Percentiles rank a stretch among this genome's conserved stretches.
Evolutionary conservation across 805 yeast species (phyloP).

Genomic region (Sugiyamaella chiloensis): DNA sequence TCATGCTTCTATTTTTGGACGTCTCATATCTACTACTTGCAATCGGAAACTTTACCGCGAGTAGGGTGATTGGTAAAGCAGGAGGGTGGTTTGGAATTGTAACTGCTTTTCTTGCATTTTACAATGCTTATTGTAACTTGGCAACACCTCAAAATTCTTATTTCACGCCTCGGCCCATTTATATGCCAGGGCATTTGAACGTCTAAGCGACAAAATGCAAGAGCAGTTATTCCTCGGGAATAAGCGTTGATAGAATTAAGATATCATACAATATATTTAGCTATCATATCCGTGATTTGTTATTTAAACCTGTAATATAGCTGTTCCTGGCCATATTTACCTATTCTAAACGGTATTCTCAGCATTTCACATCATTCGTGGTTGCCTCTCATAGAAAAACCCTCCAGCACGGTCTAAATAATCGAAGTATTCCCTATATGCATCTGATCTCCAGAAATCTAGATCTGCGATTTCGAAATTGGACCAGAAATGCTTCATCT

Average conservation of each 20-base stretch:
- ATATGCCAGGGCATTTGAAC: constrained; percentile 49
- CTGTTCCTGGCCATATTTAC: too few species aligned
- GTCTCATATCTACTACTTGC: constrained; percentile 56
- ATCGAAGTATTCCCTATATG: constrained; percentile 52
- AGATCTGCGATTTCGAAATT: constrained; percentile 64
- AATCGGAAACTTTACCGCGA: constrained; percentile 14
- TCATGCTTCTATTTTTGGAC: constrained; percentile 50
- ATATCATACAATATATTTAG: too few species aligned
- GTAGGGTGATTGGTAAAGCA: constrained; percentile 43
- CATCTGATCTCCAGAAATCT: constrained; percentile 54
- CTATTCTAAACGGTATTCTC: too few species aligned
- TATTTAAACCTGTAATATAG: too few species aligned
- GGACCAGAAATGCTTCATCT: constrained; percentile 81
- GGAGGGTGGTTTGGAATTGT: constrained; percentile 62
- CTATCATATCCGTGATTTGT: too few species aligned
- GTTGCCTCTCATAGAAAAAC: constrained; percentile 67
- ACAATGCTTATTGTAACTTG: constrained; percentile 60
- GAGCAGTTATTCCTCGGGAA: too few species aligned
- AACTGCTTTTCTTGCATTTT: constrained; percentile 56
- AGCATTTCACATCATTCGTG: too few species aligned
- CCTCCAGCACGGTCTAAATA: constrained; percentile 58
- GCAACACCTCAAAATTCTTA: constrained; percentile 60
- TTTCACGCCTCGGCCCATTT: constrained; percentile 48
- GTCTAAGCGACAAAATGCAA: too few species aligned
- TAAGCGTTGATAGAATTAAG: too few species aligned